Conservation (phyloP, 129 eudicot genomes). For the Lactuca saligna region DNA sequence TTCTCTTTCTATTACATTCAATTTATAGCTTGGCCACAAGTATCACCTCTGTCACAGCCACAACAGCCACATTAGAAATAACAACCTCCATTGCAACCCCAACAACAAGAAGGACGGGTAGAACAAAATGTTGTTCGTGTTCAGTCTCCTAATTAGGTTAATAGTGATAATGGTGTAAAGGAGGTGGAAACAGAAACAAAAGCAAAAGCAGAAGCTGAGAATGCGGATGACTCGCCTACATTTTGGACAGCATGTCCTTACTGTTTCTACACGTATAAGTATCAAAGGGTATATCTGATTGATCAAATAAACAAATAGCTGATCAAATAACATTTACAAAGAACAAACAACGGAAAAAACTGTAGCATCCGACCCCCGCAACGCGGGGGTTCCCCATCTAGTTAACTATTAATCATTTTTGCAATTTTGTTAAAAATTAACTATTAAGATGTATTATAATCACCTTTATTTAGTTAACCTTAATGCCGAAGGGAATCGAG, state of each 20-base stretch:
- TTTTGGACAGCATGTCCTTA: constrained; percentile 95
- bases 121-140: constrained; percentile 7
- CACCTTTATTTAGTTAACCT: too few relatives aligned
- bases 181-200: constrained; percentile 28
- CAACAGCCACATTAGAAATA: constrained; percentile 3
- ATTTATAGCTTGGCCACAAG: constrained; percentile 23
- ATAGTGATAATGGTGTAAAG: constrained; percentile 31
- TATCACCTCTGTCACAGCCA: constrained; percentile 18
- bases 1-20: too few relatives aligned
- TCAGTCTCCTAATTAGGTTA: constrained; percentile 10
- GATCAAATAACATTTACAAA: too few relatives aligned
- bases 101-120: not conserved
- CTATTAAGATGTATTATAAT: too few relatives aligned
- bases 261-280: constrained; percentile 90
- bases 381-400: too few relatives aligned
- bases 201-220: constrained; percentile 8
- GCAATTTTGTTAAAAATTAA: too few relatives aligned
- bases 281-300: constrained; percentile 48
- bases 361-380: too few relatives aligned
- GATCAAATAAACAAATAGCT: too few relatives aligned
- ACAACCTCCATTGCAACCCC: constrained; percentile 6
- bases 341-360: too few relatives aligned
- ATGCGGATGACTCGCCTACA: constrained; percentile 38
- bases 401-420: too few relatives aligned
- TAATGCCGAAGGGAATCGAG: too few relatives aligned